These are phyloP conservation scores for Ophiocytium majus DNA, from an alignment of 352 stramenopile species.

Conservation along the genomic window DNA sequence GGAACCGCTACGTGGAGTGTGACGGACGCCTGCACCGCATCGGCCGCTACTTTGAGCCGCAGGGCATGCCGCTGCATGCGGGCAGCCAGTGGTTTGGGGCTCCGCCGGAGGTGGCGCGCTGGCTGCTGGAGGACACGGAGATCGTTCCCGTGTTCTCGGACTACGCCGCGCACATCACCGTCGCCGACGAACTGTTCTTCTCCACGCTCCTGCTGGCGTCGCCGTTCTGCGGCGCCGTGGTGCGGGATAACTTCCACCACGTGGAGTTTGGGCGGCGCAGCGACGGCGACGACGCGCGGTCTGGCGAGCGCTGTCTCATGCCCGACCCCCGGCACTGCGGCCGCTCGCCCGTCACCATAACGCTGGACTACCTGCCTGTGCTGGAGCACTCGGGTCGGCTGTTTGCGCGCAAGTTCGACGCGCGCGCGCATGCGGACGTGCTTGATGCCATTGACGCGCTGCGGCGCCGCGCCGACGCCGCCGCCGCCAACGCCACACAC, in stretches of 20 bases:
- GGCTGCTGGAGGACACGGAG: slow-evolving; percentile 56
- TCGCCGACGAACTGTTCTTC: slow-evolving; percentile 76
- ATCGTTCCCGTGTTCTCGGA: slow-evolving; percentile 64
- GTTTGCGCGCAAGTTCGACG: slow-evolving; percentile 70
- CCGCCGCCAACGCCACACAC: background rate
- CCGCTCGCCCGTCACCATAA: slow-evolving; percentile 69
- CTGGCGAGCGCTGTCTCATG: slow-evolving; percentile 69
- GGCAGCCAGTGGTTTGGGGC: slow-evolving; percentile 73
- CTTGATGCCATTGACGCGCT: slow-evolving; percentile 66
- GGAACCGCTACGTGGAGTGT: slow-evolving; percentile 78
- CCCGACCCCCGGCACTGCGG: slow-evolving; percentile 70
- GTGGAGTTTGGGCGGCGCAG: slow-evolving; percentile 43
- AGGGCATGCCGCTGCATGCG: slow-evolving; percentile 40
- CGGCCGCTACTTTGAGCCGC: slow-evolving; percentile 63
- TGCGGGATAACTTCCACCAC: slow-evolving; percentile 72
- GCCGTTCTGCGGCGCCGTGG: slow-evolving; percentile 66
- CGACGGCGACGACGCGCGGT: slow-evolving; percentile 27
- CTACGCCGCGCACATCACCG: slow-evolving; percentile 67
- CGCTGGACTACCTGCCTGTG: slow-evolving; percentile 66
- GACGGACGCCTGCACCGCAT: slow-evolving; percentile 72
- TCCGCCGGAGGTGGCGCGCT: slow-evolving; percentile 67
- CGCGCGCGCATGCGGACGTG: slow-evolving; percentile 62
- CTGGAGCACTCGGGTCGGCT: slow-evolving; percentile 66
- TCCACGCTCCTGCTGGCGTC: slow-evolving; percentile 69
- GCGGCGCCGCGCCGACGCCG: slow-evolving; percentile 28